phyloP scores from a whole-genome alignment of 768 basidiomycete genomes.

The Tylopilus cervinicoccineus region DNA sequence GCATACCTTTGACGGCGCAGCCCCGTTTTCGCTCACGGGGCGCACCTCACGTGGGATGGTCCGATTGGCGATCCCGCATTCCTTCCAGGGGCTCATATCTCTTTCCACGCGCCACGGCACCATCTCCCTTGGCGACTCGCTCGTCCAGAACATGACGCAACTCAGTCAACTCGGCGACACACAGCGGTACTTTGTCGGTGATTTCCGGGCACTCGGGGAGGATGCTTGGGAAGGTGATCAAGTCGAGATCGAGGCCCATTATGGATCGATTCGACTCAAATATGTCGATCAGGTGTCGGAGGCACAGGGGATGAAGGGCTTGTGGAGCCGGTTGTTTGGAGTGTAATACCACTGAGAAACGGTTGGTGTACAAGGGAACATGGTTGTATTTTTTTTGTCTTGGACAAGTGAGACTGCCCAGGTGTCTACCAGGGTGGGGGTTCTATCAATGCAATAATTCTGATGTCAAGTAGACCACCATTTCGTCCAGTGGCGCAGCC shows the following conservation, averaged over 20 bases:
- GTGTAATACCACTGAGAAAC: too few relatives aligned
- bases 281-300: constrained; percentile 18
- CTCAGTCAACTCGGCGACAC: constrained; percentile 18
- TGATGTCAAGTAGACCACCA: too few relatives aligned
- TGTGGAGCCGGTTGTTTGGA: not conserved
- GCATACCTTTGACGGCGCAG: constrained; percentile 10
- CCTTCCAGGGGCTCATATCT: constrained; percentile 16
- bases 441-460: too few relatives aligned
- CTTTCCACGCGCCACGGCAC: constrained; percentile 18
- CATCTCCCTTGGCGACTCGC: constrained; percentile 8
- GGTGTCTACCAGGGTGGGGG: too few relatives aligned
- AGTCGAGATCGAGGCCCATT: constrained; percentile 11
- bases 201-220: constrained; percentile 16
- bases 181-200: constrained; percentile 24
- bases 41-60: constrained; percentile 12
- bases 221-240: constrained; percentile 21
- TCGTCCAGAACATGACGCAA: constrained; percentile 17
- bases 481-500: too few relatives aligned
- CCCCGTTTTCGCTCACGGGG: constrained; percentile 17
- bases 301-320: not conserved
- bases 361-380: too few relatives aligned
- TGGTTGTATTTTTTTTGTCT: too few relatives aligned
- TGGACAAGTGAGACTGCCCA: too few relatives aligned
- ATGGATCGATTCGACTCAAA: constrained; percentile 20
- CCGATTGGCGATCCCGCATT: constrained; percentile 14